Evolutionary conservation across 805 yeast species (phyloP), one percentile per base, ranked within the genome.

Genomic region (Clavispora santaluciae): DNA sequence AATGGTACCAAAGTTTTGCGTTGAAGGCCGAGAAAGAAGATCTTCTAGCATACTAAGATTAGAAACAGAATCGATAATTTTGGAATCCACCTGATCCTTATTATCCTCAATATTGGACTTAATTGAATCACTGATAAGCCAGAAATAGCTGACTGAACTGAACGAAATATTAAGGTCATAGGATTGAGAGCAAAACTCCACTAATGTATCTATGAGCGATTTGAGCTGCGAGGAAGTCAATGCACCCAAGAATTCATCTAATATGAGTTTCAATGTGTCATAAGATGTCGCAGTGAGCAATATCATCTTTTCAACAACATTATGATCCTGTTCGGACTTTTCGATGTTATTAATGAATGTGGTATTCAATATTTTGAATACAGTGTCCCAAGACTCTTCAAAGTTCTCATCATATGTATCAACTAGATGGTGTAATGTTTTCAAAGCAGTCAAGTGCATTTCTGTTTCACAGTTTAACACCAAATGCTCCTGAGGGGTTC

Each of bases 71-170:
- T 12, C 22, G 8, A 43, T 40, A 2, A 33, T 12, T 10, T 11
- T 13, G 6, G 25, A 5, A 9, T 31, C 39, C 6, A 11, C 17
- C 4, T 16, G 39, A 23, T 36, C 39, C 16, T 18, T 24, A 12
- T 15, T 7, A 4, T 13, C 24, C 1, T 23, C 26, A 23, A 39
- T 48, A 9, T 40, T 43, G 7, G 56, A 48, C 36, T 61, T 63
- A 25, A 69, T 61, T 43, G 81, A 79, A 53, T 93, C 98, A 51
- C 96, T 86, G 3, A 93, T 78, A 12, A 85, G 60, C 98, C 98
- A 91, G 55, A 89, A 90, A 50, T 89, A 85, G 50, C 96, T 86
- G 7, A 89, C 85, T 0, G 96, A 82, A 36, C 95, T 86, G 57
- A 91, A 89, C 0, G 97, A 86, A 16, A 88, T 86, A 58, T 91